Percentiles rank a stretch among this genome's conserved stretches.
phyloP scores from a whole-genome alignment of 2,329 filamentous ascomycete species.

The Penicillium concentricum region DNA sequence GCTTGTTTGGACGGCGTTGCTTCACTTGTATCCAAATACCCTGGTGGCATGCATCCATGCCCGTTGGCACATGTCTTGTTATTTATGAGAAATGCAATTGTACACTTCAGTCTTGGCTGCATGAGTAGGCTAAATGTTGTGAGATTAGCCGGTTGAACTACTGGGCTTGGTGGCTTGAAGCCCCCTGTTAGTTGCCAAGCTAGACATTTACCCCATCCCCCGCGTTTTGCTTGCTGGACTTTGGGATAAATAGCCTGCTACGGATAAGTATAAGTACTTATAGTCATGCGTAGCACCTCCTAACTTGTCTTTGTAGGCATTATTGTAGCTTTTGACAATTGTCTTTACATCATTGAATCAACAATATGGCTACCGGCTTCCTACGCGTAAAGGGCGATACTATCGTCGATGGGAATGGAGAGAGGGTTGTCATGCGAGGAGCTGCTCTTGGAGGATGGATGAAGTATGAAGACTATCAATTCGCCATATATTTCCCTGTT shows the following conservation, averaged over 20 bases:
- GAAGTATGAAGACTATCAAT: conserved; percentile 30
- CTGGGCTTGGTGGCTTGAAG: neutral
- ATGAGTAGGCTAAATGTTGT: conserved; percentile 14
- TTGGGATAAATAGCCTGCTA: neutral
- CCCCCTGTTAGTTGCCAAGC: neutral
- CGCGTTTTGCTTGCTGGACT: conserved; percentile 5
- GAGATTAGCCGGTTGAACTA: conserved; percentile 10
- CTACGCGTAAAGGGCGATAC: conserved; percentile 44
- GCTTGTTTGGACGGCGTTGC: conserved; percentile 19
- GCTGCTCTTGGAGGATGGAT: conserved; percentile 49
- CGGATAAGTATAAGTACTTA: neutral
- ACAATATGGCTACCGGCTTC: conserved; percentile 36
- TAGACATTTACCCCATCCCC: conserved; percentile 8
- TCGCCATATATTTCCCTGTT: neutral
- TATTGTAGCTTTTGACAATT: neutral
- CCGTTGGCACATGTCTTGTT: conserved; percentile 19
- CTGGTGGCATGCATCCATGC: conserved; percentile 19
- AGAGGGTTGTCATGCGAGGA: conserved; percentile 50
- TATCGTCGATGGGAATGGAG: conserved; percentile 48
- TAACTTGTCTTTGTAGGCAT: neutral
- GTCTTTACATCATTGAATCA: neutral
- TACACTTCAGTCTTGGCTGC: conserved; percentile 5
- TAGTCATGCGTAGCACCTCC: neutral
- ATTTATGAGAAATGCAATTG: conserved; percentile 17
- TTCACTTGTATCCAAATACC: conserved; percentile 24